Evolutionary conservation across 306 rosid genomes (phyloP).

Genomic region (Vachellia collinsii): DNA sequence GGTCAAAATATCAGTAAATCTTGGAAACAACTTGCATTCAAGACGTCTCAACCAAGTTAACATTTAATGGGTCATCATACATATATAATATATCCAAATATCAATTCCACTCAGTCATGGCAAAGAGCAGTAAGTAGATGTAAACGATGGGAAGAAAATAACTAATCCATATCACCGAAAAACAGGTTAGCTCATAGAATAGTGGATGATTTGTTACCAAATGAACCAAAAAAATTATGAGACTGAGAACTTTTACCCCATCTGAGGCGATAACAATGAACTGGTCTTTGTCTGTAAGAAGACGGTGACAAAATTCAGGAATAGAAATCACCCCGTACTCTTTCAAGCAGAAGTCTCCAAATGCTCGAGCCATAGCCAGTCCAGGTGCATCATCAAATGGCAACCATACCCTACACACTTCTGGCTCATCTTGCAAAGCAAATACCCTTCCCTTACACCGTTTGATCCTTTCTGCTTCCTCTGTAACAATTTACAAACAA

Average conservation of each 20-base stretch:
- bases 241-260: conserved; percentile 66
- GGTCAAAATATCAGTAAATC: neutral
- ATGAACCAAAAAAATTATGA: neutral
- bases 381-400: conserved; percentile 98
- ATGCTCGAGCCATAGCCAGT: conserved; percentile 98
- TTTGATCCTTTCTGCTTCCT: conserved; percentile 94
- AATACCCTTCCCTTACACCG: conserved; percentile 91
- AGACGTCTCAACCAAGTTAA: neutral
- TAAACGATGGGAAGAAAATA: neutral
- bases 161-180: neutral
- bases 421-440: conserved; percentile 97
- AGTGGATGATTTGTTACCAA: neutral
- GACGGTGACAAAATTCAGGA: conserved; percentile 82
- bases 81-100: neutral
- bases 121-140: neutral
- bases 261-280: conserved; percentile 95
- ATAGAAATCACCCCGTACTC: conserved; percentile 94
- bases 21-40: neutral
- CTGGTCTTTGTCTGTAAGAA: conserved; percentile 76
- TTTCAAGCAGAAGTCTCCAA: conserved; percentile 95
- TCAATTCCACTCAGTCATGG: neutral
- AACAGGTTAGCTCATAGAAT: neutral
- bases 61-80: neutral
- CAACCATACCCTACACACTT: conserved; percentile 91
- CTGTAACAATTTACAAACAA: conserved; percentile 42